These are phyloP conservation scores for Basidiobolus heterosporus DNA, from an alignment of 371 early-diverging fungal species.

Conservation along the genomic window DNA sequence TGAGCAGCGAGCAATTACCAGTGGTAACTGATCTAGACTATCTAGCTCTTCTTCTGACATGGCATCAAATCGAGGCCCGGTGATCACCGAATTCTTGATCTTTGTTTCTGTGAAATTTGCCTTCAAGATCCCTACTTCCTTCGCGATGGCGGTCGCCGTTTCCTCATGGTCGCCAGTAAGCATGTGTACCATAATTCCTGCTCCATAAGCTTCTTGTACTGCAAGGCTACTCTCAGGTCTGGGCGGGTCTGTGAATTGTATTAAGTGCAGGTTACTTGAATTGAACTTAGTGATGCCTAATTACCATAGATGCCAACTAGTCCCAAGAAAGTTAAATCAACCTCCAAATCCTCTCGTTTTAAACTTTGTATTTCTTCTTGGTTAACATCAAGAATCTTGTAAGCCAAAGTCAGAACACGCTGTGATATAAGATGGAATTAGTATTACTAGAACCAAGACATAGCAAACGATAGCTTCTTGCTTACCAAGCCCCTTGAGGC, in stretches of 20 bases:
- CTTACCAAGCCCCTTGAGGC: slow-evolving; percentile 1
- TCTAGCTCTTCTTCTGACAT: slow-evolving; percentile 66
- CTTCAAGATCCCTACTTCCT: slow-evolving; percentile 74
- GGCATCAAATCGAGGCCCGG: slow-evolving; percentile 46
- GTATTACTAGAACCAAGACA: not conserved
- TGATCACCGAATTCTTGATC: too few relatives aligned
- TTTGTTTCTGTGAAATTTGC: slow-evolving; percentile 13
- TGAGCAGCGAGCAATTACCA: slow-evolving; percentile 79
- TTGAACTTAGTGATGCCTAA: too few relatives aligned
- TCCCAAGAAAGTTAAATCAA: slow-evolving; percentile 66
- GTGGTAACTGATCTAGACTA: slow-evolving; percentile 57
- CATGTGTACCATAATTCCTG: slow-evolving; percentile 90
- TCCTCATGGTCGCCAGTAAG: slow-evolving; percentile 87
- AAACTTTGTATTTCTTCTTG: too few relatives aligned
- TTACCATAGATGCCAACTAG: slow-evolving; percentile 64
- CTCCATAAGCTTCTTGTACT: slow-evolving; percentile 68
- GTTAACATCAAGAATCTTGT: slow-evolving; percentile 6
- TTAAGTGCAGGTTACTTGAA: too few relatives aligned
- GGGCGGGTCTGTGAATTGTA: slow-evolving; percentile 80
- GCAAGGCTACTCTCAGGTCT: slow-evolving; percentile 57
- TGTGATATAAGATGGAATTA: not conserved
- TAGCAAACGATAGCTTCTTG: not conserved
- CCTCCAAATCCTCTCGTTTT: slow-evolving; percentile 43
- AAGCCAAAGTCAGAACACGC: slow-evolving; percentile 44
- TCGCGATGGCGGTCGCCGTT: slow-evolving; percentile 87